Evolutionary conservation across 2,329 filamentous ascomycete genomes (phyloP).

Genomic region (Anthostomella pinea): DNA sequence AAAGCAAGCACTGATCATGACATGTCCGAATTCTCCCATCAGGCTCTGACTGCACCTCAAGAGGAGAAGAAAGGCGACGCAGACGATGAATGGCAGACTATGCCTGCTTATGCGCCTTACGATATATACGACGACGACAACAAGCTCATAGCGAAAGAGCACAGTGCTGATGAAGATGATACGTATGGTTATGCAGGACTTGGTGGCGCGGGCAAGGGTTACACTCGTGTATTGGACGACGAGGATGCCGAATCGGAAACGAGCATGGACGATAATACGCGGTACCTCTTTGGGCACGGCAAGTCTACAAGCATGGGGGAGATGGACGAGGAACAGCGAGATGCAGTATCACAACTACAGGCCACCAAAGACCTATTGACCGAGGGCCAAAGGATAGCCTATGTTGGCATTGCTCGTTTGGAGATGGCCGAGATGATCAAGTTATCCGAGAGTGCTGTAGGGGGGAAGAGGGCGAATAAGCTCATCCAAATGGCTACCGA

Average conservation of each 20-base stretch:
- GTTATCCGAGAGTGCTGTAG: constrained; percentile 60
- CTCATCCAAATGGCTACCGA: constrained; percentile 67
- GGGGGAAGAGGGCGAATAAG: constrained; percentile 68
- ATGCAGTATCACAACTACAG: constrained; percentile 86
- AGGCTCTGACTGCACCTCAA: constrained; percentile 63
- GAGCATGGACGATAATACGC: constrained; percentile 95
- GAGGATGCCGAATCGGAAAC: constrained; percentile 92
- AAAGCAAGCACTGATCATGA: constrained; percentile 34
- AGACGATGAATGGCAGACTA: constrained; percentile 82
- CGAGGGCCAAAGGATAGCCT: constrained; percentile 92
- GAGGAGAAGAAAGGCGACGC: constrained; percentile 54
- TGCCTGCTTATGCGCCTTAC: constrained; percentile 90
- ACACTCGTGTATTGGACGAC: constrained; percentile 91
- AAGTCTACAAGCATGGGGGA: constrained; percentile 58
- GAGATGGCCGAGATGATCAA: constrained; percentile 75
- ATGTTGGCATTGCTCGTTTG: constrained; percentile 84
- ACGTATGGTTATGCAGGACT: constrained; percentile 70
- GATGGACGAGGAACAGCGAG: constrained; percentile 78
- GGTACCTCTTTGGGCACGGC: constrained; percentile 76
- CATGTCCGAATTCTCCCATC: constrained; percentile 87
- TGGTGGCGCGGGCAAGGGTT: constrained; percentile 89
- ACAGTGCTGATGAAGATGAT: constrained; percentile 65
- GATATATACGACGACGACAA: constrained; percentile 97
- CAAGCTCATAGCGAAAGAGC: constrained; percentile 78
- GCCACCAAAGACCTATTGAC: constrained; percentile 94